A percentile compares a stretch with the other conserved stretches of the same genome.
Evolutionary conservation across 2,329 filamentous ascomycete genomes (phyloP).

Genomic region (Fusarium scirpi): DNA sequence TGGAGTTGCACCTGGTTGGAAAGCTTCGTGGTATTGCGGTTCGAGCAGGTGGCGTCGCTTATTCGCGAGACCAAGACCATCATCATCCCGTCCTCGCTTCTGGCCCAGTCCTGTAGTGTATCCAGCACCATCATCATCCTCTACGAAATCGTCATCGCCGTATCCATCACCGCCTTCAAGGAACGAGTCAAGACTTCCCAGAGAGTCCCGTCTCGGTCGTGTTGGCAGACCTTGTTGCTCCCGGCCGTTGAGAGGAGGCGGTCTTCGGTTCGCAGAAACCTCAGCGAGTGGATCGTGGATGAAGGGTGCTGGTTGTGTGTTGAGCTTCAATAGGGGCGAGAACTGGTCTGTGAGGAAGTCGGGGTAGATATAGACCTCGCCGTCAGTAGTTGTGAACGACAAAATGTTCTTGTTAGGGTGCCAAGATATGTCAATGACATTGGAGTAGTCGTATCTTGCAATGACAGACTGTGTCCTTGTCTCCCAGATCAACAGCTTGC

Average conservation of each 20-base stretch:
- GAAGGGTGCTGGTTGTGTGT: constrained; percentile 82
- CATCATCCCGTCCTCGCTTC: constrained; percentile 64
- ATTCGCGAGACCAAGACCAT: constrained; percentile 58
- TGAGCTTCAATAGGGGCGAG: constrained; percentile 66
- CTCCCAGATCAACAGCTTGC: constrained; percentile 86
- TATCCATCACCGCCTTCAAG: constrained; percentile 68
- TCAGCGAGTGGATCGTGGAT: constrained; percentile 83
- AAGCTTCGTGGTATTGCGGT: constrained; percentile 82
- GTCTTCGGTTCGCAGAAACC: constrained; percentile 72
- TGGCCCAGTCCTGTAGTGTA: constrained; percentile 72
- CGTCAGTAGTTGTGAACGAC: constrained; percentile 92
- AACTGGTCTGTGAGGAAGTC: constrained; percentile 73
- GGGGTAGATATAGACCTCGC: constrained; percentile 91
- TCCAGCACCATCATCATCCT: constrained; percentile 94
- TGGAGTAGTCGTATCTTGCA: constrained; percentile 81
- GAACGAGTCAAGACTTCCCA: constrained; percentile 86
- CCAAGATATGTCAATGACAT: constrained; percentile 89
- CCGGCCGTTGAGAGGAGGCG: constrained; percentile 65
- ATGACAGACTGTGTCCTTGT: constrained; percentile 86
- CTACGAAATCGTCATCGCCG: constrained; percentile 83
- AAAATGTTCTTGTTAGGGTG: constrained; percentile 89
- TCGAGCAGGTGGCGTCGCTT: constrained; percentile 65
- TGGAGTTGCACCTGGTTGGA: constrained; percentile 94
- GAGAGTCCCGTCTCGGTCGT: constrained; percentile 69
- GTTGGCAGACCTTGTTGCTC: constrained; percentile 62